Evolutionary conservation across 768 basidiomycete species (phyloP).

Genomic region (Ephemerocybe angulata): DNA sequence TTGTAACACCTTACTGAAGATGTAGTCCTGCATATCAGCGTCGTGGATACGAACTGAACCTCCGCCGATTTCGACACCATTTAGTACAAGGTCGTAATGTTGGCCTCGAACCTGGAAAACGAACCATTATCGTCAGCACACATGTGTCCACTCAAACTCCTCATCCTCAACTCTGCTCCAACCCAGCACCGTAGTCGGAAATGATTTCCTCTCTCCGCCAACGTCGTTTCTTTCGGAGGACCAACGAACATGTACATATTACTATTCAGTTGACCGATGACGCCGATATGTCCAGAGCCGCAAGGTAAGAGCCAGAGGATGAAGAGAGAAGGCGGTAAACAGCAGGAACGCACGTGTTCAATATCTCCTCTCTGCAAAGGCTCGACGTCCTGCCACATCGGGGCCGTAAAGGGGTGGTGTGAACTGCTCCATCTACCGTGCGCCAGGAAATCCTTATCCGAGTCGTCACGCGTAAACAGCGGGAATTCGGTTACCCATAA

Average conservation of each 20-base stretch:
- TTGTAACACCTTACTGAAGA: constrained; percentile 74
- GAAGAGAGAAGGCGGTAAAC: constrained; percentile 7
- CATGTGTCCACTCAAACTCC: background rate
- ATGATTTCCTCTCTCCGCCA: no score
- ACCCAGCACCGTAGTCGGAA: background rate
- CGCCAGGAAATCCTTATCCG: constrained; percentile 83
- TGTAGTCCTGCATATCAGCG: constrained; percentile 78
- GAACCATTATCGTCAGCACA: constrained; percentile 2
- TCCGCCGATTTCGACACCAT: constrained; percentile 91
- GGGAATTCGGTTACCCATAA: constrained; percentile 97
- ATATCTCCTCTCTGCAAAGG: constrained; percentile 69
- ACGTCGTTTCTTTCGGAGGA: no score
- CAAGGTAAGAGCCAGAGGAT: constrained; percentile 7
- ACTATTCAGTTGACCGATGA: no score
- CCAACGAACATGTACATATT: no score
- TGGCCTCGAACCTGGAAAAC: constrained; percentile 77
- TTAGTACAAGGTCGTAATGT: constrained; percentile 93
- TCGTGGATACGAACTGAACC: constrained; percentile 94
- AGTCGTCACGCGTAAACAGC: constrained; percentile 80
- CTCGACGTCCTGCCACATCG: constrained; percentile 85
- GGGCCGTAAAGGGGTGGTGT: constrained; percentile 96
- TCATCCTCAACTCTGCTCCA: background rate
- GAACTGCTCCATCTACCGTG: constrained; percentile 88
- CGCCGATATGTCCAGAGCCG: background rate
- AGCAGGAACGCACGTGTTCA: constrained; percentile 41